Conservation (phyloP, 352 stramenopile species). For the Albugo candida region DNA sequence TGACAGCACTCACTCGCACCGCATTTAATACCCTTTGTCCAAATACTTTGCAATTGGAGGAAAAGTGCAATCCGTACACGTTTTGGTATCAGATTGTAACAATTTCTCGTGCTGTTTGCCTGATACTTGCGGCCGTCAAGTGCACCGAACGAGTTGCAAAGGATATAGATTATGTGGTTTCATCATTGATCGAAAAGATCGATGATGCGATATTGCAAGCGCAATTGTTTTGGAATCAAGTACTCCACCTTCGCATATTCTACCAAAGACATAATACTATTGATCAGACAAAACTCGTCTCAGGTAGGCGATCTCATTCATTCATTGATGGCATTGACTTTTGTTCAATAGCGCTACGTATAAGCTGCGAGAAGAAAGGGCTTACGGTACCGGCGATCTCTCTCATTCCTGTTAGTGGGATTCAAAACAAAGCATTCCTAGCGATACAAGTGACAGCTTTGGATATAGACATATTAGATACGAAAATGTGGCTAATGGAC, state of each 20-base stretch:
- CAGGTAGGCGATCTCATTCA: constrained; percentile 5
- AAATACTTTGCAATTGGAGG: constrained; percentile 3
- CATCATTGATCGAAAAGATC: not conserved
- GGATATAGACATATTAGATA: constrained; percentile 66
- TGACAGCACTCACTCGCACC: constrained; percentile 49
- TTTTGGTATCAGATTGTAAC: not conserved
- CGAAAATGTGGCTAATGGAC: constrained; percentile 61
- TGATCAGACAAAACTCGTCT: constrained; percentile 25
- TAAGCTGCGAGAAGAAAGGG: not conserved
- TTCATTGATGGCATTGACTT: not conserved
- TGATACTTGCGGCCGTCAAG: not conserved
- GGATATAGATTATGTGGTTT: not conserved
- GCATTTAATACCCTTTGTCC: constrained; percentile 30
- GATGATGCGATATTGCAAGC: not conserved
- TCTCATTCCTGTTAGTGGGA: constrained; percentile 46
- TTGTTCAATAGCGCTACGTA: not conserved
- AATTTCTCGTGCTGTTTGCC: not conserved
- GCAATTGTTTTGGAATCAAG: constrained; percentile 31
- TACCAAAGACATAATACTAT: constrained; percentile 27
- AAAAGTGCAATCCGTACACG: not conserved
- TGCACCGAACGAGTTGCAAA: not conserved
- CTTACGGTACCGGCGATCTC: constrained; percentile 21
- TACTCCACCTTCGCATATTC: constrained; percentile 52
- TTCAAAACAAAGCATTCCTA: constrained; percentile 23
- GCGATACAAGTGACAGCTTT: constrained; percentile 50